These are phyloP conservation scores for Phytophthora quininea DNA, from an alignment of 352 stramenopile genomes.

Conservation along the genomic window DNA sequence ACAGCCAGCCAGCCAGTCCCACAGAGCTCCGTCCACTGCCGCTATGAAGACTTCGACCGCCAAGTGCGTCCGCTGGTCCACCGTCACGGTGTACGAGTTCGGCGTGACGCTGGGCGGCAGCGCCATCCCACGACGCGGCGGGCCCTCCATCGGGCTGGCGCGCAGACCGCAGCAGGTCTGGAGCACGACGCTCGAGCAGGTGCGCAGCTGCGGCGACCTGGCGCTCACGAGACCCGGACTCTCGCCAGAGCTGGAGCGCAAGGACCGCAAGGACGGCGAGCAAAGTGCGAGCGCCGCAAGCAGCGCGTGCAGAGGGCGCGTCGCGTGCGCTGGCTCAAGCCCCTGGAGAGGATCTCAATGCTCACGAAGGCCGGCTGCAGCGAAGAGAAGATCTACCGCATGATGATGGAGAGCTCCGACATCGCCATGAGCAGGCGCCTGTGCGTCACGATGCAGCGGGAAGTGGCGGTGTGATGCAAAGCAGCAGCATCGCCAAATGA, in stretches of 20 bases:
- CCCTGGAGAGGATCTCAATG: slow-evolving; percentile 62
- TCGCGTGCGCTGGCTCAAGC: slow-evolving; percentile 64
- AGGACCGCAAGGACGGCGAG: slow-evolving; percentile 10
- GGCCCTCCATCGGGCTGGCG: slow-evolving; percentile 56
- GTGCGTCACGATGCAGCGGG: slow-evolving; percentile 27
- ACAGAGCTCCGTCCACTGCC: background rate
- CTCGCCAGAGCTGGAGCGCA: slow-evolving; percentile 4
- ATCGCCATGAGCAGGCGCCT: slow-evolving; percentile 67
- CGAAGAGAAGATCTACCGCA: slow-evolving; percentile 62
- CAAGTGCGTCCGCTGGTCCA: slow-evolving; percentile 66
- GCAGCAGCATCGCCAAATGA: background rate
- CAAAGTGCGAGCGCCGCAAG: slow-evolving; percentile 14
- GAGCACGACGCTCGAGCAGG: slow-evolving; percentile 51
- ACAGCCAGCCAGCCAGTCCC: background rate
- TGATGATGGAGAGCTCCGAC: slow-evolving; percentile 70
- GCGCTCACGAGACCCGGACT: slow-evolving; percentile 18
- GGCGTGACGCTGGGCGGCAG: slow-evolving; percentile 59
- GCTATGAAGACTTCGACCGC: slow-evolving; percentile 14
- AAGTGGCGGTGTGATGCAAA: slow-evolving; percentile 15
- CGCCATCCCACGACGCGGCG: slow-evolving; percentile 51
- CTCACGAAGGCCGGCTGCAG: slow-evolving; percentile 64
- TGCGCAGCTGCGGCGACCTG: slow-evolving; percentile 30
- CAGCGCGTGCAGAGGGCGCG: slow-evolving; percentile 17
- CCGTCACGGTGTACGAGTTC: slow-evolving; percentile 73
- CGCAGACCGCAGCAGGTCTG: slow-evolving; percentile 46